These are phyloP conservation scores for Magnusiomyces clavatus DNA, from an alignment of 1,139 yeast species.

Conservation along the genomic window DNA sequence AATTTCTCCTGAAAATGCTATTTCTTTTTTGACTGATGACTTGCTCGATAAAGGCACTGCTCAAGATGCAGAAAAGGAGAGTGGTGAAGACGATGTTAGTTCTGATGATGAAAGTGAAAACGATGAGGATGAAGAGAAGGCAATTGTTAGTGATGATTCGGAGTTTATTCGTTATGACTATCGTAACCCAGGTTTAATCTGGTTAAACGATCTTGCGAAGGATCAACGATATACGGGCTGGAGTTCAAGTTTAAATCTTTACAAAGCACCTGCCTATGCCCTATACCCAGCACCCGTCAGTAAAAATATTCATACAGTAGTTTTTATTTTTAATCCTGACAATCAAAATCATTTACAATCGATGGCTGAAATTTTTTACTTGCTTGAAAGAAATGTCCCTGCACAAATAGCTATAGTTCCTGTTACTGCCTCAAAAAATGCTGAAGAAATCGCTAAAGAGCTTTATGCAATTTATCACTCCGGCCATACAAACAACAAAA, in stretches of 20 bases:
- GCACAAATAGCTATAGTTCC: slow-evolving; percentile 81
- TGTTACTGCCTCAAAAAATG: slow-evolving; percentile 29
- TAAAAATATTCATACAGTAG: slow-evolving; percentile 69
- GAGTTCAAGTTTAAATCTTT: slow-evolving; percentile 36
- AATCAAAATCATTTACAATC: slow-evolving; percentile 43
- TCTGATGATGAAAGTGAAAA: neutral
- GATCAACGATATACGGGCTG: slow-evolving; percentile 50
- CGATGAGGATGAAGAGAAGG: slow-evolving; percentile 9
- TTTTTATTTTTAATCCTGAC: slow-evolving; percentile 62
- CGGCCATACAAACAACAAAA: neutral
- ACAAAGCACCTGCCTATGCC: neutral
- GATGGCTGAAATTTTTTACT: slow-evolving; percentile 41
- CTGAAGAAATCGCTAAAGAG: slow-evolving; percentile 28
- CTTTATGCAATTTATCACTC: slow-evolving; percentile 33
- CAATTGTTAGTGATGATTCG: slow-evolving; percentile 10
- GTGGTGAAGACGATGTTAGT: neutral
- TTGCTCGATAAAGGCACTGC: slow-evolving; percentile 9
- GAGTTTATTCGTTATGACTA: slow-evolving; percentile 36
- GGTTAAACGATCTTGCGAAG: slow-evolving; percentile 66
- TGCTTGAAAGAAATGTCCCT: slow-evolving; percentile 49
- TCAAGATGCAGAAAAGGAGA: neutral
- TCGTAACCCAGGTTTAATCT: slow-evolving; percentile 45
- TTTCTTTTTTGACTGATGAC: slow-evolving; percentile 14
- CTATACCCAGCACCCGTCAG: slow-evolving; percentile 34
- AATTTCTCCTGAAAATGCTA: slow-evolving; percentile 16